Conservation (phyloP, 2,329 filamentous ascomycete genomes). For the Penicillium griseofulvum region DNA sequence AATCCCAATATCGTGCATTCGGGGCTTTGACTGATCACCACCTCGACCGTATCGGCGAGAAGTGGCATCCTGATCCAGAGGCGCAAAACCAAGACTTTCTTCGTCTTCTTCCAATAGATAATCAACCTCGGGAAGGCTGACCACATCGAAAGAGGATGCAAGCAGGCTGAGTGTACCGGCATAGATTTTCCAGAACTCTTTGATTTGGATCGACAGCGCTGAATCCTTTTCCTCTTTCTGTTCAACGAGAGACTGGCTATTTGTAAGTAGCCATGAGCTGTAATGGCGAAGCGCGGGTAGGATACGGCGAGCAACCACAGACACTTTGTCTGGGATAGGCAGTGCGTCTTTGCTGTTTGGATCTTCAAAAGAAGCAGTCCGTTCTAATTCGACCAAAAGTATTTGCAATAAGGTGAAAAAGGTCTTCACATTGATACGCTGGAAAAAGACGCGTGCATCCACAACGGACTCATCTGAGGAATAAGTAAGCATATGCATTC, state of each 20-base stretch:
- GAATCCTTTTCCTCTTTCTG: conserved; percentile 51
- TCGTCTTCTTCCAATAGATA: conserved; percentile 69
- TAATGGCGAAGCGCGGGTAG: conserved; percentile 66
- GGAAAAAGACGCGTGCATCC: conserved; percentile 56
- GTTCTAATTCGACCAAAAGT: conserved; percentile 67
- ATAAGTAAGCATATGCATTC: conserved; percentile 15
- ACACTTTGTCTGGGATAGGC: conserved; percentile 51
- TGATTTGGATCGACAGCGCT: conserved; percentile 56
- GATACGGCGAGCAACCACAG: conserved; percentile 58
- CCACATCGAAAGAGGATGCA: conserved; percentile 58
- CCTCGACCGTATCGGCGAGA: conserved; percentile 53
- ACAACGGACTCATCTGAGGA: conserved; percentile 50
- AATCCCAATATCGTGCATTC: conserved; percentile 50
- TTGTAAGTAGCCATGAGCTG: conserved; percentile 64
- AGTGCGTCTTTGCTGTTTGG: conserved; percentile 38
- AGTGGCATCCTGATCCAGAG: conserved; percentile 53
- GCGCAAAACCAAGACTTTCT: conserved; percentile 64
- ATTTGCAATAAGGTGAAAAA: conserved; percentile 70
- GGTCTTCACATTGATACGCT: conserved; percentile 75
- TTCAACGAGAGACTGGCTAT: conserved; percentile 54
- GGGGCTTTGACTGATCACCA: conserved; percentile 49
- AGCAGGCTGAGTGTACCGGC: conserved; percentile 61
- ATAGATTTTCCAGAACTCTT: conserved; percentile 65
- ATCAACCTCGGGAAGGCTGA: conserved; percentile 53
- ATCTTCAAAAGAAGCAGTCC: conserved; percentile 50